A percentile compares a stretch with the other conserved stretches of the same genome.
Conservation (phyloP, 2,329 filamentous ascomycete genomes). For the Cladosporium sp. region DNA sequence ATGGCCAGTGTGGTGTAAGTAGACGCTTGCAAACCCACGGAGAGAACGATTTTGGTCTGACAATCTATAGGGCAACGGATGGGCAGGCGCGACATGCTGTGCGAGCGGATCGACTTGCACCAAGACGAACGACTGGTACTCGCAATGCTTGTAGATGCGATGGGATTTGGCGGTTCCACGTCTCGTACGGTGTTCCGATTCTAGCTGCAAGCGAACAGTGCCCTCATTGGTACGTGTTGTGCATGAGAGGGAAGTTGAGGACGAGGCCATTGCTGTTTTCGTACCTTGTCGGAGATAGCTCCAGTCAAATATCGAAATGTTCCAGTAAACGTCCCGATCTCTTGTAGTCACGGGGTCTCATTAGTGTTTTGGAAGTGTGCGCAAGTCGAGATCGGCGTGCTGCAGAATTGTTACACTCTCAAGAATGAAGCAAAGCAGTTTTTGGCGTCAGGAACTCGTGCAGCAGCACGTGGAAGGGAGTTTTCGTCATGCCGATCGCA, state of each 20-base stretch:
- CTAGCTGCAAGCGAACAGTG: background rate
- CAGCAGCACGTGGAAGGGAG: background rate
- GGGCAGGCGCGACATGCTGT: constrained; percentile 36
- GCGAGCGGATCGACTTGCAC: constrained; percentile 36
- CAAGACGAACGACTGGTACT: constrained; percentile 34
- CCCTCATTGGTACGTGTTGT: background rate
- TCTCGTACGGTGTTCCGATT: background rate
- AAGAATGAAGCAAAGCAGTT: background rate
- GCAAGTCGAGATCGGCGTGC: background rate
- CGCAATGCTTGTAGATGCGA: constrained; percentile 34
- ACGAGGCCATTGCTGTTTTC: background rate
- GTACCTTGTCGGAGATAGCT: background rate
- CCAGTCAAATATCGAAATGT: background rate
- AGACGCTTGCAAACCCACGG: background rate
- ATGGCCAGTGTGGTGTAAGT: constrained; percentile 21
- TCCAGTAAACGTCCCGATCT: background rate
- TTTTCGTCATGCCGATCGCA: background rate
- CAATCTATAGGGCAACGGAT: constrained; percentile 30
- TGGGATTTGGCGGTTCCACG: background rate
- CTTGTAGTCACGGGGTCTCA: background rate
- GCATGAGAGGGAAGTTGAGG: background rate
- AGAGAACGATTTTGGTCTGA: background rate
- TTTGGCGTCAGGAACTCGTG: background rate
- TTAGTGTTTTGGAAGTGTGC: background rate
- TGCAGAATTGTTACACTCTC: background rate